phyloP scores from a whole-genome alignment of 768 basidiomycete species.

The Chlorophyllum brunneum region DNA sequence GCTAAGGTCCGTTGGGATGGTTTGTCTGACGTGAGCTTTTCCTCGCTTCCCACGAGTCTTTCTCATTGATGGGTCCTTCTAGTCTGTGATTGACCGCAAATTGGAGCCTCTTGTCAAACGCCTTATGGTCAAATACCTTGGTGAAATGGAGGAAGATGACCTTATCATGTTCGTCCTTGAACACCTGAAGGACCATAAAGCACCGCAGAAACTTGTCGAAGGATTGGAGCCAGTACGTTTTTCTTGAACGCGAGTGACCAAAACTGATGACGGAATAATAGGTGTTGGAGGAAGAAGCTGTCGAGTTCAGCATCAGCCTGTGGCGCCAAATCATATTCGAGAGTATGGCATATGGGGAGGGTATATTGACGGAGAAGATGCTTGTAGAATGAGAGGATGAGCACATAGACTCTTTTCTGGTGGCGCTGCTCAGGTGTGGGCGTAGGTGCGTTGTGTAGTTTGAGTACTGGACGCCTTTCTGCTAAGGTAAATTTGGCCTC shows the following conservation, averaged over 20 bases:
- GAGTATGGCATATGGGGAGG: conserved; percentile 90
- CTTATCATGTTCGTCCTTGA: conserved; percentile 92
- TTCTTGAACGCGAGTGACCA: not conserved
- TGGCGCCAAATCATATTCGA: conserved; percentile 96
- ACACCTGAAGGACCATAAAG: conserved; percentile 88
- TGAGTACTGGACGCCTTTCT: conserved; percentile 32
- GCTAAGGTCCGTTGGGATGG: conserved; percentile 91
- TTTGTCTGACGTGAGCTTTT: conserved; percentile 67
- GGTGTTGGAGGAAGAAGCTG: conserved; percentile 93
- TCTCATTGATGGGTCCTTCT: conserved; percentile 13
- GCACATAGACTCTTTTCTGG: conserved; percentile 11
- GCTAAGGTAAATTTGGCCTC: conserved; percentile 40
- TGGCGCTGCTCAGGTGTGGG: conserved; percentile 29
- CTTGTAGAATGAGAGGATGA: conserved; percentile 58
- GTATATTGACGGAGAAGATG: conserved; percentile 82
- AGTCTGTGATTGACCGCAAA: conserved; percentile 83
- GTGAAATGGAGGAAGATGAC: conserved; percentile 91
- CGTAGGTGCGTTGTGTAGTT: conserved; percentile 64
- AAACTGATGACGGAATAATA: conserved; percentile 26
- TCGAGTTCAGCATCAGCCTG: conserved; percentile 67
- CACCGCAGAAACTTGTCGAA: conserved; percentile 80
- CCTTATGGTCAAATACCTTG: conserved; percentile 83
- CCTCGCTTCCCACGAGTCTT: conserved; percentile 12
- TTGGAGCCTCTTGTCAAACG: conserved; percentile 80
- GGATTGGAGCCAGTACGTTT: conserved; percentile 84